Percentiles rank a stretch among this genome's conserved stretches.
These are phyloP conservation scores for Gliomastix tumulicola DNA, from an alignment of 2,329 filamentous ascomycete genomes.

Conservation along the genomic window DNA sequence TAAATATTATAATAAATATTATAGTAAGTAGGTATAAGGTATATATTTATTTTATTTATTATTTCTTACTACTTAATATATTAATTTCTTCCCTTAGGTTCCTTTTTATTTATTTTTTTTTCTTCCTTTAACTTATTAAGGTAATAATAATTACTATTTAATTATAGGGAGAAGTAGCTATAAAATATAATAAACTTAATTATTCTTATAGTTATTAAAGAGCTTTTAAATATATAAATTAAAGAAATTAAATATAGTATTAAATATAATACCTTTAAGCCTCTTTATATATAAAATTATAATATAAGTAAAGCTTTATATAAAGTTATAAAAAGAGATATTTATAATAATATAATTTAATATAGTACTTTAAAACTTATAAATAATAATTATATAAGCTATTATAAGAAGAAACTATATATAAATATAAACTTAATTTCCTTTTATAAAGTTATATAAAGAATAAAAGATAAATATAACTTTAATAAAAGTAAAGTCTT, in stretches of 20 bases:
- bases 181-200: neutral
- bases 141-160: neutral
- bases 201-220: neutral
- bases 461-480: no score
- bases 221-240: neutral
- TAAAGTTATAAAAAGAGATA: no score
- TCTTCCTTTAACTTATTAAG: neutral
- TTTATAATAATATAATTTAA: neutral
- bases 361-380: no score
- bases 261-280: neutral
- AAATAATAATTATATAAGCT: no score
- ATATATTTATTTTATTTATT: neutral
- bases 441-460: no score
- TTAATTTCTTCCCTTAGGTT: neutral
- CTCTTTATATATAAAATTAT: neutral
- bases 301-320: no score
- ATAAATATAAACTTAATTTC: no score
- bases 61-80: neutral
- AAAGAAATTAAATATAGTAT: neutral
- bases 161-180: neutral
- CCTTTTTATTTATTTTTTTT: neutral
- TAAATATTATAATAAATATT: neutral
- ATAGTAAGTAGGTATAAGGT: neutral
- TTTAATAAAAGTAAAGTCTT: no score
- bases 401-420: no score